Percentiles rank a stretch among this genome's conserved stretches.
Evolutionary conservation across 805 yeast species (phyloP).

Genomic region (Hanseniaspora taiwanica): DNA sequence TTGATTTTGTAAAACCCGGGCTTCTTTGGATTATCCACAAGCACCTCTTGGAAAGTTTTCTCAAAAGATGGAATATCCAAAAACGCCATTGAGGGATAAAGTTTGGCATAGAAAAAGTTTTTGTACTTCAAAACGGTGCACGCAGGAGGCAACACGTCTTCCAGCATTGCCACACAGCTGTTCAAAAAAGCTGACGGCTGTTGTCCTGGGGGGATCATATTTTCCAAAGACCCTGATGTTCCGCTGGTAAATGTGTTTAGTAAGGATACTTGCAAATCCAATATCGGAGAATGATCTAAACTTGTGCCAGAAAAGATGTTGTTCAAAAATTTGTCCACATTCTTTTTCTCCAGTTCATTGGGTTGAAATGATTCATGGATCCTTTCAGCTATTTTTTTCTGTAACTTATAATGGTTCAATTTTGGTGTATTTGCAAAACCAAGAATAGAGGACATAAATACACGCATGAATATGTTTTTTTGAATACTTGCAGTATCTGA

Average conservation of each 20-base stretch:
- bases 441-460: conserved; percentile 17
- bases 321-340: too few relatives aligned
- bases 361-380: too few relatives aligned
- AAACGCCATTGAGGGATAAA: conserved; percentile 19
- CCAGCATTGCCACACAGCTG: conserved; percentile 13
- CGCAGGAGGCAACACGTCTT: conserved; percentile 16
- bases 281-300: neutral
- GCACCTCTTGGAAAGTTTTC: conserved; percentile 14
- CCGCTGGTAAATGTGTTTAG: conserved; percentile 2
- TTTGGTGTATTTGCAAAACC: conserved; percentile 10
- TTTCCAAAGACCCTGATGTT: conserved; percentile 12
- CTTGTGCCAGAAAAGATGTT: neutral
- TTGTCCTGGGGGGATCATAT: conserved; percentile 13
- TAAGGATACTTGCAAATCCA: neutral
- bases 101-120: conserved; percentile 15
- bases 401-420: too few relatives aligned
- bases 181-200: conserved; percentile 17
- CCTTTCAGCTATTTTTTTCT: too few relatives aligned
- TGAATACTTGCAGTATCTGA: conserved; percentile 21
- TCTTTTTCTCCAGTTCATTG: too few relatives aligned
- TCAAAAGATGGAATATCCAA: conserved; percentile 19
- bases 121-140: conserved; percentile 15
- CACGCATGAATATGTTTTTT: conserved; percentile 19
- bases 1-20: conserved; percentile 13
- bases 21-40: conserved; percentile 11